Base-by-base conservation (phyloP, 192 early-diverging fungal species). In the Coemansia sp. region DNA sequence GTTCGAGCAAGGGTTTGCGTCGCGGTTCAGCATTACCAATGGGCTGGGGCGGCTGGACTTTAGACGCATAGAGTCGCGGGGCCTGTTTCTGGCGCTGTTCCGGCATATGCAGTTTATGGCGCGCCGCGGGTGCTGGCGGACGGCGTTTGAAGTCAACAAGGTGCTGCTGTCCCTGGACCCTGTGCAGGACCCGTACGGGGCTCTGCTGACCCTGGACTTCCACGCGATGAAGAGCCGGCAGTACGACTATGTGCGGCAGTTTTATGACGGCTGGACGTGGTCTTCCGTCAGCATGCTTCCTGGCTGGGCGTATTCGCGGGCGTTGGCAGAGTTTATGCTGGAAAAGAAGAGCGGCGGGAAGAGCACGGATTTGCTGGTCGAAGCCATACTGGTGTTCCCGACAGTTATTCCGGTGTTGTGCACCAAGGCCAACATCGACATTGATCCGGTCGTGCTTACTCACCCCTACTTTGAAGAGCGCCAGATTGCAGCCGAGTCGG, bases 121-220 rank as follows among this genome's bases (percentile, higher is more conserved):
- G 18, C 80, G 92, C n/a, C 80, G 88, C 45, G 93, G 94, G 11
- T 94, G 93, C 70, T 97, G 94, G 94, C 70, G 91, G 36, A 97
- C 94, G 17, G 85, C 89, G 16, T 87, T 93, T 58, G 94, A 95
- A 72, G 87, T 93, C 46, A 84, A 89, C 47, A 97, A 91, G 73
- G 71, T 90, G 10, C 73, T 91, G 34, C 62, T 83, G 55, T 67
- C 70, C 58, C 72, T 95, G 51, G 91, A 93, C 60, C 89, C 90
- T 3, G 69, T 66, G 26, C 70, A 73, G 10, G 94, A 97, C 54
- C 90, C 92, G 9, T 73, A 91, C 5, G 83, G 90, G 6, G 81
- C 84, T 3, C 57, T 91, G 31, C 64, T 89, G 56, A 85, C 85
- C 26, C 85, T 95, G 59, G 94, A 97, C 56, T 92, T 87, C 68